Evolutionary conservation across 2,329 filamentous ascomycete genomes (phyloP).

Genomic region (Aspergillus jensenii): DNA sequence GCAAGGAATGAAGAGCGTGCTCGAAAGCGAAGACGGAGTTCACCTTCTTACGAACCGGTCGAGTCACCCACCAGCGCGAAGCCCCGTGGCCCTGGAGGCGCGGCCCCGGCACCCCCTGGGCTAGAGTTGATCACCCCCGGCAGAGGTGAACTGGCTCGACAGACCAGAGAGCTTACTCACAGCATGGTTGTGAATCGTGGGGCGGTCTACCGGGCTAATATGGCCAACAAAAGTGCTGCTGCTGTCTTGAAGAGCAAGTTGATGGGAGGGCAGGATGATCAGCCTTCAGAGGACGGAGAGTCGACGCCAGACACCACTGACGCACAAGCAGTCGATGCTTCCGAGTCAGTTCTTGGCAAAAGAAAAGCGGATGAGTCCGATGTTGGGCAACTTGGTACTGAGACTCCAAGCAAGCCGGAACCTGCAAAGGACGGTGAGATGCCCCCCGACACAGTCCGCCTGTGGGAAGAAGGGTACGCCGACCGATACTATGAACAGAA

Average conservation of each 20-base stretch:
- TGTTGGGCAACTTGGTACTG: slow-evolving; percentile 52
- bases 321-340: slow-evolving; percentile 28
- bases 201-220: slow-evolving; percentile 65
- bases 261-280: slow-evolving; percentile 44
- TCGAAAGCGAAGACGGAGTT: slow-evolving; percentile 45
- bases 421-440: slow-evolving; percentile 59
- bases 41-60: slow-evolving; percentile 43
- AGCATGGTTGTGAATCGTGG: slow-evolving; percentile 82
- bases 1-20: slow-evolving; percentile 47
- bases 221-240: slow-evolving; percentile 91
- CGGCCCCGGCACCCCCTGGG: slow-evolving; percentile 42
- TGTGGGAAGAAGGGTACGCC: slow-evolving; percentile 95
- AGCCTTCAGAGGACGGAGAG: slow-evolving; percentile 23
- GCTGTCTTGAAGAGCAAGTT: slow-evolving; percentile 82
- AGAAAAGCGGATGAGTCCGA: slow-evolving; percentile 72
- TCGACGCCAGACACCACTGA: slow-evolving; percentile 23
- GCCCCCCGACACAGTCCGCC: slow-evolving; percentile 74
- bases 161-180: slow-evolving; percentile 69
- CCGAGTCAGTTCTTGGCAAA: slow-evolving; percentile 38
- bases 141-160: slow-evolving; percentile 54
- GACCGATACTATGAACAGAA: slow-evolving; percentile 98
- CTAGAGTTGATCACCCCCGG: slow-evolving; percentile 61
- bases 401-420: slow-evolving; percentile 57
- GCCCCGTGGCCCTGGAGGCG: slow-evolving; percentile 24
- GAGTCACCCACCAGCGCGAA: slow-evolving; percentile 25